Evolutionary conservation across 2,329 filamentous ascomycete species (phyloP), one percentile per base, ranked within the genome.

Genomic region (Clonostachys solani): DNA sequence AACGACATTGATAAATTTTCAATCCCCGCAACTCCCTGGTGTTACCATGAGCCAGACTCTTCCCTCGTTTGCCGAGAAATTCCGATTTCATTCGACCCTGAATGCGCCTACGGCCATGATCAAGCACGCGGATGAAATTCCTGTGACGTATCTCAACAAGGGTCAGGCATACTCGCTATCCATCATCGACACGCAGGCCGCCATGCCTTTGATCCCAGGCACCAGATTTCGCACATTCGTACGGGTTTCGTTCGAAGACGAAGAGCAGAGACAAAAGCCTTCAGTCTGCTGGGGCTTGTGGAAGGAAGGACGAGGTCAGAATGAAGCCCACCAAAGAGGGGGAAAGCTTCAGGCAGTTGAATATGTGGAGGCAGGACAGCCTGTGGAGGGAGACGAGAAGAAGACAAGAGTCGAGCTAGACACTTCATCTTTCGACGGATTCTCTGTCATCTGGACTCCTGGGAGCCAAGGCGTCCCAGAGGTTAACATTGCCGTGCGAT

Each of bases 51-150:
- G 66, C 16, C 65, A 74, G 33, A 61, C 67, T 2, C 63, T 83
- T 34, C 79, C 80, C 6, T 57, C 74, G 2, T 74, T 75, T 0
- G 78, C 76, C 10, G 84, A 88, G 58, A 87, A 85, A 60, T 96
- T 96, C 61, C 89, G 94, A 38, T 97, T 89, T 61, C 88, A 94
- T 62, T 86, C 89, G 44, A 94, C 89, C 1, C 70, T 99, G 42
- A 95, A 95, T 63, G 92, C 94, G 2, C 91, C 92, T 4, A 99
- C 94, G 0, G 94, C 94, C 8, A 99, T 97, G 94, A 86, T 95
- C 60, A 95, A 88, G 64, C 84, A 91, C 51, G 69, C 83, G 2
- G 87, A 95, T 50, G 92, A 97, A 64, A 95, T 97, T 19, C 94
- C 94, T 0, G 83, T 97, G n/a, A 96, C 92, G 0, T 99, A 99